Conservation (phyloP, 2,329 filamentous ascomycete genomes). For the Trichoderma gracile region DNA sequence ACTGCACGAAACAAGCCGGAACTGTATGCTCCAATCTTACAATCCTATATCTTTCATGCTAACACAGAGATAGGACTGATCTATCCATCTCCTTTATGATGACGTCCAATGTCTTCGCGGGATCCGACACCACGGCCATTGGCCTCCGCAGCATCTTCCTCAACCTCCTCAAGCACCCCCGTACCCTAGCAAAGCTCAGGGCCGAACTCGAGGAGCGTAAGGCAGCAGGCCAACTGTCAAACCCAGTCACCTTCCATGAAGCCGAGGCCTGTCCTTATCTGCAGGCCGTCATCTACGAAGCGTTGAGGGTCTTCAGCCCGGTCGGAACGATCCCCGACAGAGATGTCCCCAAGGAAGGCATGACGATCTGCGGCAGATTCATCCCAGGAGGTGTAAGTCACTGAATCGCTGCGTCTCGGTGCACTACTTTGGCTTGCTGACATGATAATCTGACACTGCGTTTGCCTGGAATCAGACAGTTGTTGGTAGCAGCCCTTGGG, state of each 20-base stretch:
- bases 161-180: not conserved
- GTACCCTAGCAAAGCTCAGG: not conserved
- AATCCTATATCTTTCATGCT: not conserved
- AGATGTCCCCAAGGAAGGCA: not conserved
- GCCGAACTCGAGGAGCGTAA: not conserved
- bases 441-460: too few species aligned
- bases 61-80: not conserved
- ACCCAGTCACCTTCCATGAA: not conserved
- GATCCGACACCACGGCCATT: not conserved
- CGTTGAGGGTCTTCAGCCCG: not conserved
- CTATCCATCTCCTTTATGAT: not conserved
- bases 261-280: not conserved
- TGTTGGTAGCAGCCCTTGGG: not conserved
- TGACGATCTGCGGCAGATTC: not conserved
- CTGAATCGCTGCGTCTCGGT: not conserved
- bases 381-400: not conserved
- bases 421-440: not conserved
- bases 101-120: slow-evolving; percentile 1
- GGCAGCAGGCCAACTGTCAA: not conserved
- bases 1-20: not conserved
- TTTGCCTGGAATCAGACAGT: not conserved
- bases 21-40: not conserved
- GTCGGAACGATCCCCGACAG: not conserved
- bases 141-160: not conserved
- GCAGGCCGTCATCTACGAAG: not conserved